These are phyloP conservation scores for Boletus subparvulus DNA, from an alignment of 768 basidiomycete species.

Conservation along the genomic window DNA sequence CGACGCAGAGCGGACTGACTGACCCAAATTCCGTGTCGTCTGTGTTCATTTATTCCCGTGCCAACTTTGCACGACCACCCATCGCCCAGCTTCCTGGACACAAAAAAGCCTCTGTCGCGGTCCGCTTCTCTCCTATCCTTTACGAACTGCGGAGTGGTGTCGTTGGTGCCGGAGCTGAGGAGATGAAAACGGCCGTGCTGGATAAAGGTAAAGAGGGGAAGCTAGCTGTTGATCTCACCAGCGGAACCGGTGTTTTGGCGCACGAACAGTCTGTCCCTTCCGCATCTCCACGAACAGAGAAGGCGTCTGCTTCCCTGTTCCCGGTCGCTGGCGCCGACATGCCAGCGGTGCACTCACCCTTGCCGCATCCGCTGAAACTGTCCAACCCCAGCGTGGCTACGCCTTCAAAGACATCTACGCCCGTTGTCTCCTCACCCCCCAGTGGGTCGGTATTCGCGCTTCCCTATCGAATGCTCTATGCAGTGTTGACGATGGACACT, in stretches of 20 bases:
- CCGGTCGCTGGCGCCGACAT: constrained; percentile 8
- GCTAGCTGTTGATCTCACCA: constrained; percentile 60
- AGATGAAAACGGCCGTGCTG: constrained; percentile 58
- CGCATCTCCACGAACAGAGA: constrained; percentile 20
- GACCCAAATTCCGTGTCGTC: constrained; percentile 48
- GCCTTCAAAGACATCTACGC: constrained; percentile 22
- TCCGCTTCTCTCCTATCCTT: constrained; percentile 88
- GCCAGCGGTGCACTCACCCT: constrained; percentile 10
- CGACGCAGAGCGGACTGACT: constrained; percentile 30
- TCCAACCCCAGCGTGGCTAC: constrained; percentile 12
- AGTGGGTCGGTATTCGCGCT: constrained; percentile 76
- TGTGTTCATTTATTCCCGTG: constrained; percentile 94
- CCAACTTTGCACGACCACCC: constrained; percentile 90
- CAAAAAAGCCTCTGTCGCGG: constrained; percentile 92
- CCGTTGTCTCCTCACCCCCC: constrained; percentile 43
- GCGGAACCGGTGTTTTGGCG: constrained; percentile 24
- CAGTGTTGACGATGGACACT: constrained; percentile 95
- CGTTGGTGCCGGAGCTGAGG: constrained; percentile 33
- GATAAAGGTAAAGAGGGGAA: constrained; percentile 64
- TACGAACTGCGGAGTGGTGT: constrained; percentile 82
- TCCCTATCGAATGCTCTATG: constrained; percentile 92
- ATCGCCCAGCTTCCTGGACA: constrained; percentile 95
- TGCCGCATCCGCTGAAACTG: constrained; percentile 12
- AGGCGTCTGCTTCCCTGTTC: constrained; percentile 7
- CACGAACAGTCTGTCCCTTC: constrained; percentile 11